phyloP scores from a whole-genome alignment of 2,329 filamentous ascomycete genomes.

The Xylaria sp. region DNA sequence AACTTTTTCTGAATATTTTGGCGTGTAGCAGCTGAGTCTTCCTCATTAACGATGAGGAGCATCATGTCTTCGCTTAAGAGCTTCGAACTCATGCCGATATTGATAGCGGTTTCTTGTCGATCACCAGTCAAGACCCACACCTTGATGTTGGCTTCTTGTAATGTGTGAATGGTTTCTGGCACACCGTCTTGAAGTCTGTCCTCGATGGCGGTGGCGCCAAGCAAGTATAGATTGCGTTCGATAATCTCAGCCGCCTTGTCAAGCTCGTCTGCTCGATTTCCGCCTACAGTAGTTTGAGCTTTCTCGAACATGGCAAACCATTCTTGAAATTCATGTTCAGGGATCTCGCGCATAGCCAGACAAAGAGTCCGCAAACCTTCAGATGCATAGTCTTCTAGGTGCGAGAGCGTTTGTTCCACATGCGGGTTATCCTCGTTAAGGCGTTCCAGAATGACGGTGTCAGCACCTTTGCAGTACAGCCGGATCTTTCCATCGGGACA shows the following conservation, averaged over 20 bases:
- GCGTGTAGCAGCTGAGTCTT: slow-evolving; percentile 78
- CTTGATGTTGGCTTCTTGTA: slow-evolving; percentile 97
- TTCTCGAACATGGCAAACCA: slow-evolving; percentile 90
- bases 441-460: slow-evolving; percentile 96
- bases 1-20: slow-evolving; percentile 95
- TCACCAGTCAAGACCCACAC: slow-evolving; percentile 98
- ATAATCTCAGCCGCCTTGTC: slow-evolving; percentile 98
- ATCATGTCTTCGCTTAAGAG: slow-evolving; percentile 99
- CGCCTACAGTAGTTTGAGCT: slow-evolving; percentile 88
- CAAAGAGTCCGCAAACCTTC: slow-evolving; percentile 96
- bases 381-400: slow-evolving; percentile 98
- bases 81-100: slow-evolving; percentile 99
- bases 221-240: slow-evolving; percentile 88
- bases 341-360: slow-evolving; percentile 91
- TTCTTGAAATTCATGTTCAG: slow-evolving; percentile 87
- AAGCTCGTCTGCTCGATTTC: slow-evolving; percentile 91
- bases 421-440: slow-evolving; percentile 84
- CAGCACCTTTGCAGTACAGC: slow-evolving; percentile 94
- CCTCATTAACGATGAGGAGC: slow-evolving; percentile 94
- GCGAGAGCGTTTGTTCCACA: slow-evolving; percentile 88
- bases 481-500: slow-evolving; percentile 96
- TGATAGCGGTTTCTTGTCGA: slow-evolving; percentile 98
- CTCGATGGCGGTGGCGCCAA: slow-evolving; percentile 97
- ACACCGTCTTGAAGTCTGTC: slow-evolving; percentile 97
- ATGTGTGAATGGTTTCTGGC: slow-evolving; percentile 95